A percentile compares a stretch with the other conserved stretches of the same genome.
phyloP scores from a whole-genome alignment of 2,329 filamentous ascomycete species.

The Cordyceps militaris region DNA sequence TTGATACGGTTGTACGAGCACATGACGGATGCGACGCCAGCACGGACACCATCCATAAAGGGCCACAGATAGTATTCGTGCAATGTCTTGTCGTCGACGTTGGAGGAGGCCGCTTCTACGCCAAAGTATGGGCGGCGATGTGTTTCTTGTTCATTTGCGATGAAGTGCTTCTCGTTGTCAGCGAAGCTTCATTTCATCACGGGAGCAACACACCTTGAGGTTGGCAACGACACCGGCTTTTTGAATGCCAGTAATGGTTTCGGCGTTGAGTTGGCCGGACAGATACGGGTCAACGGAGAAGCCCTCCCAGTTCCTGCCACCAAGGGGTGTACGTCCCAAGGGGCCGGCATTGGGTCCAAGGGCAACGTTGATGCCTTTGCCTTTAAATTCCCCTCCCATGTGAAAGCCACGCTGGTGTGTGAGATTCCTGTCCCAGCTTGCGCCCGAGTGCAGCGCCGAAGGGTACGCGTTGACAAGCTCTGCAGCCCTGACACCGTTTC shows the following conservation, averaged over 20 bases:
- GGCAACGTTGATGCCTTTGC: conserved; percentile 58
- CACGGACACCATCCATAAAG: conserved; percentile 53
- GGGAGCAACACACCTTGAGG: conserved; percentile 42
- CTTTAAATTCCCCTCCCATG: conserved; percentile 51
- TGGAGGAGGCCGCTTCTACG: conserved; percentile 49
- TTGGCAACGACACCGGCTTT: conserved; percentile 73
- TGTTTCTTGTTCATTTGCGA: conserved; percentile 56
- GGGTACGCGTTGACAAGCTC: conserved; percentile 43
- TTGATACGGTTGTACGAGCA: conserved; percentile 68
- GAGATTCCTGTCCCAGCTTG: conserved; percentile 47
- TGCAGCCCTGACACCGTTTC: conserved; percentile 40
- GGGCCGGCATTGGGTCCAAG: conserved; percentile 67
- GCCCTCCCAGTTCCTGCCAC: conserved; percentile 69
- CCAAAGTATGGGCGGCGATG: conserved; percentile 34
- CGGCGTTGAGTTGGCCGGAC: conserved; percentile 62
- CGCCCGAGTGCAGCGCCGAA: conserved; percentile 40
- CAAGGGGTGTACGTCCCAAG: conserved; percentile 61
- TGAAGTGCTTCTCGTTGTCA: conserved; percentile 37
- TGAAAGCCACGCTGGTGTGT: conserved; percentile 43
- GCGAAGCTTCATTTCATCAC: fast-evolving
- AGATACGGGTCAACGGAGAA: conserved; percentile 66
- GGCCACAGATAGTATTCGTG: conserved; percentile 62
- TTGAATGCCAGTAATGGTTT: conserved; percentile 70
- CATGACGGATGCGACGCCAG: conserved; percentile 54
- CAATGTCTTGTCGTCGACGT: conserved; percentile 58